Base-by-base conservation (phyloP, 2,329 filamentous ascomycete genomes). In the Dactylellina parvicollis region DNA sequence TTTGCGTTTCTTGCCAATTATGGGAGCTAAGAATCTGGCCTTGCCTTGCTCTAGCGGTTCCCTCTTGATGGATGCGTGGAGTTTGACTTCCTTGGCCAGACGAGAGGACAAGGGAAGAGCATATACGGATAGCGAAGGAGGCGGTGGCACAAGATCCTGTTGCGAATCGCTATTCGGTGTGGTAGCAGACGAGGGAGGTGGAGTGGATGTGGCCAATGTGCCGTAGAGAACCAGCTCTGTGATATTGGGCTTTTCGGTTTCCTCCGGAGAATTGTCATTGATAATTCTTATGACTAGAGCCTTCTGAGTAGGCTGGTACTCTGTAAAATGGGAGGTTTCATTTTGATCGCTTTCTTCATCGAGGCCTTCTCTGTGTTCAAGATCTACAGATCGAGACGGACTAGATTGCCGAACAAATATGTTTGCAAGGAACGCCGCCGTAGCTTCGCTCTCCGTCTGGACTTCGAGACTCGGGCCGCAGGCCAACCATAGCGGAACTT, bases 1-100 rank as follows among this genome's bases (percentile, higher is more conserved):
- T 24, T 73, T 73, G n/a, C 69, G 69, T 66, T 73, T 73, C 22
- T 60, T 60, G 28, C 69, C 69, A 22, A 73, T 73, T 46, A 73
- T 55, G 4, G 69, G 60, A 8, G 44, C 46, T 36, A 73, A 30
- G 38, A 73, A 61, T 40, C 34, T 66, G 18, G 69, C 60, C 26
- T 55, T 73, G 12, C 40, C 40, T 0, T 59, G 60, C 5, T 73
- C 69, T 4, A 66, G 26, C 2, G 69, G 47, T 50, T 73, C 69
- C 9, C 20, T 12, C 16, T 73, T 73, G 30, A 73, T 40, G 3
- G 18, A 16, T 10, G 54, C 36, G 9, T 73, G 69, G 5, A 73
- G 69, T 18, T 73, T 73, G n/a, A 38, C 49, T 47, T 73, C 69
- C 26, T 66, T 66, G 14, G 62, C 38, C 9, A 66, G 60, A 24